Conservation (phyloP, 2,329 filamentous ascomycete genomes). For the Stagonosporopsis chrysanthemi region DNA sequence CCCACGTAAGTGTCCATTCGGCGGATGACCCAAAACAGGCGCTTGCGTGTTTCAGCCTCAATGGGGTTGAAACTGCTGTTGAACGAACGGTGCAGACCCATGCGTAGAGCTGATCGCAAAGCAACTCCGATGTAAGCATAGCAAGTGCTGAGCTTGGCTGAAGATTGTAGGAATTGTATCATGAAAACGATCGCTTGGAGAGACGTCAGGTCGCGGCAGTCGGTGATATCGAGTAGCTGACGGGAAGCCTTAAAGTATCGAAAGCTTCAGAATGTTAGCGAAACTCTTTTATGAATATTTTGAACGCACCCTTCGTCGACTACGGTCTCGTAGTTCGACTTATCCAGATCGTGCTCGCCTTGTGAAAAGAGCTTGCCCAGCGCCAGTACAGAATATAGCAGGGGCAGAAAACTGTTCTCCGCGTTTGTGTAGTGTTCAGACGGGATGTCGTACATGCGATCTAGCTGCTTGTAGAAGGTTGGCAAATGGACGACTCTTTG, state of each 20-base stretch:
- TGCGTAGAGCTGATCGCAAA: constrained; percentile 58
- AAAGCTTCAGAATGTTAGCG: constrained; percentile 48
- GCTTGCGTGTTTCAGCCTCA: constrained; percentile 58
- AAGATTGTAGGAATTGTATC: constrained; percentile 62
- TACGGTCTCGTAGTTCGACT: constrained; percentile 54
- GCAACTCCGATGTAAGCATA: constrained; percentile 62
- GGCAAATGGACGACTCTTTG: constrained; percentile 82
- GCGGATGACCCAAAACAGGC: constrained; percentile 61
- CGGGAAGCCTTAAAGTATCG: constrained; percentile 59
- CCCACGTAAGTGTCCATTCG: constrained; percentile 62
- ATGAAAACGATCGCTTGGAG: constrained; percentile 62
- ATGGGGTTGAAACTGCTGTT: constrained; percentile 56
- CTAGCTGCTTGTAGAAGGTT: constrained; percentile 78
- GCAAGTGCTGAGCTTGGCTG: constrained; percentile 61
- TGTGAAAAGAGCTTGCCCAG: constrained; percentile 58
- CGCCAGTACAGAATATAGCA: constrained; percentile 58
- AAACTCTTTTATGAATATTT: not conserved
- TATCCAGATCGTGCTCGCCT: constrained; percentile 46
- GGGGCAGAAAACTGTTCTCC: constrained; percentile 57
- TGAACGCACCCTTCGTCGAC: constrained; percentile 56
- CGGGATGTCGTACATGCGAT: constrained; percentile 77
- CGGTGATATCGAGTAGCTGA: constrained; percentile 60
- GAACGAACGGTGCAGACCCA: constrained; percentile 60
- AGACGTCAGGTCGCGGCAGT: constrained; percentile 59
- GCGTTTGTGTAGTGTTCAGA: constrained; percentile 54